A percentile compares a stretch with the other conserved stretches of the same genome.
Conservation (phyloP, 2,329 filamentous ascomycete species). For the Scytalidium lignicola region DNA sequence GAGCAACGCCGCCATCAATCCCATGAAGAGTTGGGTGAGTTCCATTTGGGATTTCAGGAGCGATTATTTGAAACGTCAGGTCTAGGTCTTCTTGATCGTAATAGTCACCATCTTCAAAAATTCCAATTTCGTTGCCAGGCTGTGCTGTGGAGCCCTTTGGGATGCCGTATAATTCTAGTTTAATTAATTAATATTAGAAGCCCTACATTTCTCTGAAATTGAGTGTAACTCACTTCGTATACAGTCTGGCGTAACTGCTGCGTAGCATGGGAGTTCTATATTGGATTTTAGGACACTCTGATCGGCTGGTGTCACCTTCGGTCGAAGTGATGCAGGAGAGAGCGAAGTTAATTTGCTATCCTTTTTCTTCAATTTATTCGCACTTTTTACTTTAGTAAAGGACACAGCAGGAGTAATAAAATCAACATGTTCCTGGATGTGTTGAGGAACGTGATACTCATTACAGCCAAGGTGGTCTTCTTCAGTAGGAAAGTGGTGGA, state of each 20-base stretch:
- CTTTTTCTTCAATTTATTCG: slow-evolving; percentile 4
- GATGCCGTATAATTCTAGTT: slow-evolving; percentile 32
- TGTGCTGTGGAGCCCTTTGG: slow-evolving; percentile 35
- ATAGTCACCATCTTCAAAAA: slow-evolving; percentile 38
- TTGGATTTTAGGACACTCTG: neutral
- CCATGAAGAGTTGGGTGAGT: slow-evolving; percentile 33
- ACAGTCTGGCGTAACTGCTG: slow-evolving; percentile 3
- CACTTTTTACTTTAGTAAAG: slow-evolving; percentile 7
- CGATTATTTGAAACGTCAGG: slow-evolving; percentile 30
- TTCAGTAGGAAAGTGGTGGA: slow-evolving; percentile 46
- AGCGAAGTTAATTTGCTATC: neutral
- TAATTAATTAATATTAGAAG: slow-evolving; percentile 4
- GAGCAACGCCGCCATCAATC: slow-evolving; percentile 33
- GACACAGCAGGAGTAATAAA: slow-evolving; percentile 42
- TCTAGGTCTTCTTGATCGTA: slow-evolving; percentile 38
- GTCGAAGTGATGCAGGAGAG: neutral
- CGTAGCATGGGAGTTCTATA: slow-evolving; percentile 1
- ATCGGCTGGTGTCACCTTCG: neutral
- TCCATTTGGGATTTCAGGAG: slow-evolving; percentile 26
- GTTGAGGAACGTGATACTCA: slow-evolving; percentile 42
- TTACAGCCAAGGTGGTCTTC: slow-evolving; percentile 15
- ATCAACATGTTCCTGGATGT: slow-evolving; percentile 43
- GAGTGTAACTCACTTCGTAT: neutral
- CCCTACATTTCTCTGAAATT: slow-evolving; percentile 1
- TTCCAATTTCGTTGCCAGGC: slow-evolving; percentile 37